phyloP scores from a whole-genome alignment of 805 yeast species.

The Maudiozyma pseudohumilis region DNA sequence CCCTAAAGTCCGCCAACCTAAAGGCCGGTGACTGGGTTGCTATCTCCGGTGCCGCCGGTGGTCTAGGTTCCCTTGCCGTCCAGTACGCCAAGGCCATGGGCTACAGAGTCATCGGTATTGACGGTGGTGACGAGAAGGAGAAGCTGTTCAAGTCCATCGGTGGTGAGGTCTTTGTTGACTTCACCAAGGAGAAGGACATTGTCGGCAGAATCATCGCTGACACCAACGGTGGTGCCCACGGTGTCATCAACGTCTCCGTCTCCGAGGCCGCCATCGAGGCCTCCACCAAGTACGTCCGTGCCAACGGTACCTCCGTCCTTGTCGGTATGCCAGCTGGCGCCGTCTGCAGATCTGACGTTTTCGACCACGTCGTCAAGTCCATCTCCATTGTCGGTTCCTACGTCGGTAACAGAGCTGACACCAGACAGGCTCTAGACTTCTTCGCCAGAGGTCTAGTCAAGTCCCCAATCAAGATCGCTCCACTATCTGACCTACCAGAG shows the following conservation, averaged over 20 bases:
- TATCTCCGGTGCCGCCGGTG: conserved; percentile 75
- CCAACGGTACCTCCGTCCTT: conserved; percentile 50
- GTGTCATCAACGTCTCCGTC: conserved; percentile 55
- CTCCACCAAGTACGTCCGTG: conserved; percentile 43
- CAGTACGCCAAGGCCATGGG: conserved; percentile 76
- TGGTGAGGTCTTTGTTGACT: conserved; percentile 55
- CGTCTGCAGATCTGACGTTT: conserved; percentile 36
- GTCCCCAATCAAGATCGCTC: conserved; percentile 67
- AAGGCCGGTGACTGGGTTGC: conserved; percentile 65
- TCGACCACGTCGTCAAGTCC: conserved; percentile 41
- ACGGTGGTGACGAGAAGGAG: conserved; percentile 64
- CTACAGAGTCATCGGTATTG: conserved; percentile 57
- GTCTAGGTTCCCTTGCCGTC: conserved; percentile 65
- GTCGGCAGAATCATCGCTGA: conserved; percentile 37
- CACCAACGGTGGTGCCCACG: conserved; percentile 60
- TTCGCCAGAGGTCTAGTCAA: conserved; percentile 60
- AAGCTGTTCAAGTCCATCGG: conserved; percentile 44
- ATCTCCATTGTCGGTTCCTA: conserved; percentile 40
- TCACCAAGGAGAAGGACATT: conserved; percentile 41
- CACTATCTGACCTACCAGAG: conserved; percentile 57
- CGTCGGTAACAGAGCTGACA: conserved; percentile 44
- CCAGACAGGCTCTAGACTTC: conserved; percentile 63
- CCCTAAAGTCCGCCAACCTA: conserved; percentile 48
- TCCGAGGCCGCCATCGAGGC: conserved; percentile 43
- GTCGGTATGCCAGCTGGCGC: conserved; percentile 54